A percentile compares a stretch with the other conserved stretches of the same genome.
phyloP scores from a whole-genome alignment of 2,329 filamentous ascomycete genomes.

The Sclerotinia subarctica region DNA sequence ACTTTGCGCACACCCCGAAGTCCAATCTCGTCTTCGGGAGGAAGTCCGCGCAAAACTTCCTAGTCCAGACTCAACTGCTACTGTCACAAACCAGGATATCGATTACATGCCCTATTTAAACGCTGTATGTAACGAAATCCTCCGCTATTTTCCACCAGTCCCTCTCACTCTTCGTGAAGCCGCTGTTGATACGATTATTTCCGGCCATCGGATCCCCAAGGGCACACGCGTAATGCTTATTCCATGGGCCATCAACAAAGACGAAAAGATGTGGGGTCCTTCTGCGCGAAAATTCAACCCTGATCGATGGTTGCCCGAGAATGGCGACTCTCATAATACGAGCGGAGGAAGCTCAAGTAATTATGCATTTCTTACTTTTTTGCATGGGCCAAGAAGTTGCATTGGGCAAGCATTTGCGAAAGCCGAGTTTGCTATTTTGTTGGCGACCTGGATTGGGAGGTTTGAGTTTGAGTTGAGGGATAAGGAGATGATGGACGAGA shows the following conservation, averaged over 20 bases:
- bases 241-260: conserved; percentile 67
- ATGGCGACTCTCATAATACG: conserved; percentile 42
- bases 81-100: conserved; percentile 55
- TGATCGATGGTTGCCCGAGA: conserved; percentile 65
- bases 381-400: conserved; percentile 82
- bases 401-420: conserved; percentile 80
- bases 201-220: conserved; percentile 63
- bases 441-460: conserved; percentile 72
- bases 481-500: conserved; percentile 62
- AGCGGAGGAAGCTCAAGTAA: conserved; percentile 72
- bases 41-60: conserved; percentile 65
- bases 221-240: conserved; percentile 66
- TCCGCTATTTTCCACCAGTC: conserved; percentile 71
- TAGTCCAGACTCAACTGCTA: conserved; percentile 41
- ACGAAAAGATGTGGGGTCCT: conserved; percentile 67
- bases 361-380: conserved; percentile 75
- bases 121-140: conserved; percentile 73
- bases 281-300: conserved; percentile 76
- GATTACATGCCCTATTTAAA: conserved; percentile 76
- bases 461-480: conserved; percentile 63
- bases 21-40: conserved; percentile 63
- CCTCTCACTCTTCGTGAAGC: conserved; percentile 67
- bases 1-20: conserved; percentile 61
- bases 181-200: conserved; percentile 60
- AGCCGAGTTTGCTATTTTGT: conserved; percentile 78